phyloP scores from a whole-genome alignment of 2,329 filamentous ascomycete species.

The Hypoxylon sp. region DNA sequence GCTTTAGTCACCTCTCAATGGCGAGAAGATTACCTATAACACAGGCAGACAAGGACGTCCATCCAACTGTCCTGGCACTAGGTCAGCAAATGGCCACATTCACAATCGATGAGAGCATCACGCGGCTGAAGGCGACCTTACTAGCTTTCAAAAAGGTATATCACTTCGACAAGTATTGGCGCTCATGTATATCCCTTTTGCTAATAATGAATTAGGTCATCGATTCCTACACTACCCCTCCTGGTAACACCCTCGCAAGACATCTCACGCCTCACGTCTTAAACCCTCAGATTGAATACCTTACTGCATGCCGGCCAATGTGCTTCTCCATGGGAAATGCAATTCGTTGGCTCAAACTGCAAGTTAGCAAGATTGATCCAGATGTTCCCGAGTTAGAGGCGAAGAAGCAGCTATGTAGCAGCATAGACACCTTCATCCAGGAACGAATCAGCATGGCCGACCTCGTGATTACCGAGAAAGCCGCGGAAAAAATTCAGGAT shows the following conservation, averaged over 20 bases:
- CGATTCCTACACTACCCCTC: slow-evolving; percentile 90
- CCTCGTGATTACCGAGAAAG: slow-evolving; percentile 84
- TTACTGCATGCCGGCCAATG: slow-evolving; percentile 94
- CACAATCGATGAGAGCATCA: slow-evolving; percentile 88
- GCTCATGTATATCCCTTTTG: slow-evolving; percentile 13
- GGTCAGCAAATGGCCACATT: slow-evolving; percentile 94
- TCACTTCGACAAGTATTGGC: background rate
- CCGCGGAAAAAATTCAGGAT: slow-evolving; percentile 80
- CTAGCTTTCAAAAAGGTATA: slow-evolving; percentile 87
- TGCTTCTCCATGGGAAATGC: slow-evolving; percentile 98
- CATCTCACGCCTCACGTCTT: slow-evolving; percentile 93
- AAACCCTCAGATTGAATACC: slow-evolving; percentile 94
- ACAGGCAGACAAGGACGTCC: slow-evolving; percentile 80
- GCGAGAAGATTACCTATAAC: slow-evolving; percentile 68
- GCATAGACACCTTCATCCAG: slow-evolving; percentile 90
- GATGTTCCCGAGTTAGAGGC: slow-evolving; percentile 85
- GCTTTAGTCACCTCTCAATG: slow-evolving; percentile 86
- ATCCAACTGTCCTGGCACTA: slow-evolving; percentile 86
- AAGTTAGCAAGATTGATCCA: slow-evolving; percentile 91
- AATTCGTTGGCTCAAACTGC: slow-evolving; percentile 93
- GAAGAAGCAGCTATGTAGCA: slow-evolving; percentile 81
- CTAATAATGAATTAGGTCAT: slow-evolving; percentile 75
- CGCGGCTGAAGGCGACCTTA: slow-evolving; percentile 87
- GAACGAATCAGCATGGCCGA: slow-evolving; percentile 92
- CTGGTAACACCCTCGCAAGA: slow-evolving; percentile 85